Evolutionary conservation across 108 stramenopile species (phyloP), one percentile per base, ranked within the genome.

Genomic region (Pelagomonas calceolata): DNA sequence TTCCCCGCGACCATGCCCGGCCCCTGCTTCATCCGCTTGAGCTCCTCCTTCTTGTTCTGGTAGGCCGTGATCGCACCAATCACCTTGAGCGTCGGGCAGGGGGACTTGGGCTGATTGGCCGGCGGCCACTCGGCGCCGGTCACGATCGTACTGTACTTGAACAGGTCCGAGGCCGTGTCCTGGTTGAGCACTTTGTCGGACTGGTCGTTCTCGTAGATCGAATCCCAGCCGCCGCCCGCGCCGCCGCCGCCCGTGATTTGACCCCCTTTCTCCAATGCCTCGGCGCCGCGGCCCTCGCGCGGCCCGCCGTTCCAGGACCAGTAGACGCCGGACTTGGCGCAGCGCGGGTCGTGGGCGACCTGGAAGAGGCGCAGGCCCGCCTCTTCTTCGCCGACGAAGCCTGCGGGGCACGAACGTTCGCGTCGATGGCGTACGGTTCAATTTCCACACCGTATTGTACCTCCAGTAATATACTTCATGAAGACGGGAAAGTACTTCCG

Each of bases 151-250:
- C 90, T 78, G 32, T 76, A 78, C 70, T 85, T 73, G 78, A 90
- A 92, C 32, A 92, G 75, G 36, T 86, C 76, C 29, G 84, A 71
- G 4, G 84, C 80, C 30, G 80, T 77, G 45, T 92, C 92, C 67
- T 90, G 60, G 78, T 90, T 85, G 43, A 87, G 80, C 4, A 93
- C 92, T 66, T 91, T 91, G 70, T 80, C 87, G 32, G 87, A 88
- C 79, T 93, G 92, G 65, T 93, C 92, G 72, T 93, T 93, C 75
- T 91, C 90, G 65, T 85, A 93, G 73, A 93, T 90, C 29, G 87
- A 87, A 74, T 91, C 92, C 83, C 83, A 82, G 30, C 89, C 91
- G 51, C 89, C 87, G 32, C 91, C 92, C 30, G 92, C 89, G 68
- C 92, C 92, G 67, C 90, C 90, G 31, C 86, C 88, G 30, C 90